These are phyloP conservation scores for Zygoascus meyerae DNA, from an alignment of 1,139 yeast genomes.

Conservation along the genomic window DNA sequence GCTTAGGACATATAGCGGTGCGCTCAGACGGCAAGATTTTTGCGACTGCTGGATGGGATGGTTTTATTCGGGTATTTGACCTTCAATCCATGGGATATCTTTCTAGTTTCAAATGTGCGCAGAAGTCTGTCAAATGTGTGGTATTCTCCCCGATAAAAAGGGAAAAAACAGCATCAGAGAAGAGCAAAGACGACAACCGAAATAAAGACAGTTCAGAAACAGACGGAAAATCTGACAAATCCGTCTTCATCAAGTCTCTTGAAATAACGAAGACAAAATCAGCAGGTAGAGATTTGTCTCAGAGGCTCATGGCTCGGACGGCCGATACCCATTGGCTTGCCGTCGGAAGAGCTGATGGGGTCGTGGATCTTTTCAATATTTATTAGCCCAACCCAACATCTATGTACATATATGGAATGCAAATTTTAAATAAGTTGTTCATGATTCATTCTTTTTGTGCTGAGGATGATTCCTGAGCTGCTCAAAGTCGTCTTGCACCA, in stretches of 20 bases:
- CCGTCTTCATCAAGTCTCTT: background rate
- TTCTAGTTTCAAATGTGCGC: slow-evolving; percentile 29
- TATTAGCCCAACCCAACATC: slow-evolving; percentile 18
- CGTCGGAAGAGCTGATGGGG: slow-evolving; percentile 36
- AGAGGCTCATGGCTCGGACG: slow-evolving; percentile 4
- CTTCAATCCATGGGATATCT: slow-evolving; percentile 23
- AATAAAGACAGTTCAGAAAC: background rate
- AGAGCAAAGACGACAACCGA: background rate
- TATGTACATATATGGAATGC: too few relatives aligned
- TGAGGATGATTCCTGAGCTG: background rate
- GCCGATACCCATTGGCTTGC: slow-evolving; percentile 30
- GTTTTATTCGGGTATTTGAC: slow-evolving; percentile 31
- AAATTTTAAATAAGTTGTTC: too few relatives aligned
- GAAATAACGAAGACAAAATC: too few relatives aligned
- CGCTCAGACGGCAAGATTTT: slow-evolving; percentile 30
- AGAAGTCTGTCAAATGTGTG: slow-evolving; percentile 26
- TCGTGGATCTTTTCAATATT: slow-evolving; percentile 31
- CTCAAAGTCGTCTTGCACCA: too few relatives aligned
- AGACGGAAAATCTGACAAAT: too few relatives aligned
- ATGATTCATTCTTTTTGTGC: background rate
- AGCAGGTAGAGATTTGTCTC: background rate
- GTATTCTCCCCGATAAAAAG: slow-evolving; percentile 17
- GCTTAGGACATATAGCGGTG: slow-evolving; percentile 27
- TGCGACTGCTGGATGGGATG: slow-evolving; percentile 40
- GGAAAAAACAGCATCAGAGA: background rate